Evolutionary conservation across 176 grass and related monocot genomes (phyloP), one percentile per base, ranked within the genome.

Genomic region (Eragrostis curvula): DNA sequence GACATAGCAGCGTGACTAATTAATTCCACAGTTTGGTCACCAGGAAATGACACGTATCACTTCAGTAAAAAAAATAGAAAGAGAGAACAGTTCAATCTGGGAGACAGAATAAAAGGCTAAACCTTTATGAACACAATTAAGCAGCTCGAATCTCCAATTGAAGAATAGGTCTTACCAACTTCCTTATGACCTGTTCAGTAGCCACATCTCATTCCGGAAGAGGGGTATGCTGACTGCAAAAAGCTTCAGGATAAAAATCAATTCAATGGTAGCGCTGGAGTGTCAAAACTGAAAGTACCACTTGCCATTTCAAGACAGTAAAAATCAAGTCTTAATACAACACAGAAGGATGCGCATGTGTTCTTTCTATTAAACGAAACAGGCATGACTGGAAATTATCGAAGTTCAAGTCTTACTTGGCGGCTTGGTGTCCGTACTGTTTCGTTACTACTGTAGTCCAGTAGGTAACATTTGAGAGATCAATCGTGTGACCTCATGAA

Each of bases 201-300:
- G 21, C 49, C 21, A 18, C 11, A 73, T 47, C 29, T 17, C 65
- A 21, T 71, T 78, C 56, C 51, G 30, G 72, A 82, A 77, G 43
- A 74, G 61, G 77, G 40, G 59, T 76, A 61, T 75, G 14, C 28
- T 66, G 61, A 68, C 21, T 66, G 43, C 25, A 17, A 70, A 52
- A 70, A 43, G 21, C 15, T 29, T 75, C n/a, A 66, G 23, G 62
- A 8, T 45, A 6, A 5, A 23, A 24, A 21, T 36, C 4, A 9
- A 18, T 20, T 47, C 12, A 3, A 41, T 52, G 23, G 18, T 14
- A 69, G 0, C 53, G 25, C 18, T 83, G 28, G 70, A 63, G 45
- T 53, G 66, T 58, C 66, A 81, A 70, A 81, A 55, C 59, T 66
- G n/a, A 20, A 80, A 74, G 41, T n/a, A 30, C 66, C 48, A 7